These are phyloP conservation scores for Chrysosporium keratinophilum DNA, from an alignment of 2,329 filamentous ascomycete species.

Conservation along the genomic window DNA sequence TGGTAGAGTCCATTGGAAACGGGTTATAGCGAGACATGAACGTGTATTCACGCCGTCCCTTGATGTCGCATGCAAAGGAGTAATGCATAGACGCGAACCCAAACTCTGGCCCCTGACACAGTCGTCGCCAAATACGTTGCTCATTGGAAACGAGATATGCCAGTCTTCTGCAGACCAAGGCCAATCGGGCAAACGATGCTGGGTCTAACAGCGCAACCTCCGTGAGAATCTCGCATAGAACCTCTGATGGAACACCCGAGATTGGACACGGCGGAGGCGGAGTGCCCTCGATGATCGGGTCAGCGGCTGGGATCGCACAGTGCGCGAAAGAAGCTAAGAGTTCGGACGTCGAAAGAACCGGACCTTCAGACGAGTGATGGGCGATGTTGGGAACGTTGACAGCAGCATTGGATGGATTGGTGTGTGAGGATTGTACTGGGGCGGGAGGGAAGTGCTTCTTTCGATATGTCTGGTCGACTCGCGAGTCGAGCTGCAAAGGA, in stretches of 20 bases:
- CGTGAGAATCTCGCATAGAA: slow-evolving; percentile 66
- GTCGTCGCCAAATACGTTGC: slow-evolving; percentile 71
- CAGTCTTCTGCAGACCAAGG: slow-evolving; percentile 75
- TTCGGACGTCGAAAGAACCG: slow-evolving; percentile 47
- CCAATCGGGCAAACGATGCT: slow-evolving; percentile 61
- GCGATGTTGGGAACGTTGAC: slow-evolving; percentile 44
- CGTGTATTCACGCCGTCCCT: slow-evolving; percentile 36
- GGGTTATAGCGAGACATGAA: slow-evolving; percentile 28
- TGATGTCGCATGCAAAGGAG: slow-evolving; percentile 54
- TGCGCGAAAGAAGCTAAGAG: slow-evolving; percentile 66
- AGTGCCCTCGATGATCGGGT: slow-evolving; percentile 60
- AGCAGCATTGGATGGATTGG: slow-evolving; percentile 42
- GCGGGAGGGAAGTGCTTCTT: slow-evolving; percentile 78
- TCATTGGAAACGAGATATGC: slow-evolving; percentile 78
- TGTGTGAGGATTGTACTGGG: slow-evolving; percentile 40
- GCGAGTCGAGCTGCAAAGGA: slow-evolving; percentile 62
- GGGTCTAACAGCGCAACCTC: slow-evolving; percentile 67
- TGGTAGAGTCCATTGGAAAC: slow-evolving; percentile 22
- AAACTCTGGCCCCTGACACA: slow-evolving; percentile 60
- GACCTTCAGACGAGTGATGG: slow-evolving; percentile 47
- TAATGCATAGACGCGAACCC: slow-evolving; percentile 81
- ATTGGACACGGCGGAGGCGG: slow-evolving; percentile 71
- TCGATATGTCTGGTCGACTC: slow-evolving; percentile 76
- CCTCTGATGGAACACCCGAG: slow-evolving; percentile 66
- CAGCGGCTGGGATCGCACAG: slow-evolving; percentile 56